These are phyloP conservation scores for Alternaria triticimaculans DNA, from an alignment of 2,329 filamentous ascomycete genomes.

Conservation along the genomic window DNA sequence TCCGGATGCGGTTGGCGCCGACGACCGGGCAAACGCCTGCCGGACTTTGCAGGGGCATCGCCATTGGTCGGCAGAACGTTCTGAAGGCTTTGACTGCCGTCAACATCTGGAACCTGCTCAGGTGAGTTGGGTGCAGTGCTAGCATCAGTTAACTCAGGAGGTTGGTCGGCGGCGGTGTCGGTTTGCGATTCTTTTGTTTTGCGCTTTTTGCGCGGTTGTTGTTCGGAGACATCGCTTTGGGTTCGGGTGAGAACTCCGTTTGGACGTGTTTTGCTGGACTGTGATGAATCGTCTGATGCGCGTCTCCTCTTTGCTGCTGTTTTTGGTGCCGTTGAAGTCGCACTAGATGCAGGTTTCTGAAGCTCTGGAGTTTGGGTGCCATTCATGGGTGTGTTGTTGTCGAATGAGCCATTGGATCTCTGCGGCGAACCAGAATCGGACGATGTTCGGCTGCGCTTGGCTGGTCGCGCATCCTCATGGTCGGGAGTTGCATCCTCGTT, in stretches of 20 bases:
- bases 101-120: slow-evolving; percentile 45
- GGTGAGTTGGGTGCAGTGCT: slow-evolving; percentile 46
- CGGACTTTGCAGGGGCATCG: slow-evolving; percentile 45
- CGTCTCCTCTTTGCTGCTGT: slow-evolving; percentile 40
- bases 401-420: slow-evolving; percentile 37
- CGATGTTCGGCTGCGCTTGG: slow-evolving; percentile 48
- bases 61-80: slow-evolving; percentile 46
- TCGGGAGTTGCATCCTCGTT: slow-evolving; percentile 37
- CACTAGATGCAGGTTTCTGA: slow-evolving; percentile 25
- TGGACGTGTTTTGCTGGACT: slow-evolving; percentile 40
- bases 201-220: slow-evolving; percentile 46
- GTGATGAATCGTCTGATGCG: slow-evolving; percentile 41
- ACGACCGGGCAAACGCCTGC: slow-evolving; percentile 51
- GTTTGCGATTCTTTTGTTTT: slow-evolving; percentile 37
- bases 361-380: slow-evolving; percentile 35
- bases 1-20: slow-evolving; percentile 56
- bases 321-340: slow-evolving; percentile 27
- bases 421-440: slow-evolving; percentile 48
- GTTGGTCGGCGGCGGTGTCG: slow-evolving; percentile 38
- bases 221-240: slow-evolving; percentile 45
- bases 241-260: slow-evolving; percentile 46
- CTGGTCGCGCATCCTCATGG: slow-evolving; percentile 45
- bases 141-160: slow-evolving; percentile 47
- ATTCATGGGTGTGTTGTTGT: slow-evolving; percentile 39
- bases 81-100: slow-evolving; percentile 39